phyloP scores from a whole-genome alignment of 495 filamentous ascomycete genomes.

The Neurospora sp. region DNA sequence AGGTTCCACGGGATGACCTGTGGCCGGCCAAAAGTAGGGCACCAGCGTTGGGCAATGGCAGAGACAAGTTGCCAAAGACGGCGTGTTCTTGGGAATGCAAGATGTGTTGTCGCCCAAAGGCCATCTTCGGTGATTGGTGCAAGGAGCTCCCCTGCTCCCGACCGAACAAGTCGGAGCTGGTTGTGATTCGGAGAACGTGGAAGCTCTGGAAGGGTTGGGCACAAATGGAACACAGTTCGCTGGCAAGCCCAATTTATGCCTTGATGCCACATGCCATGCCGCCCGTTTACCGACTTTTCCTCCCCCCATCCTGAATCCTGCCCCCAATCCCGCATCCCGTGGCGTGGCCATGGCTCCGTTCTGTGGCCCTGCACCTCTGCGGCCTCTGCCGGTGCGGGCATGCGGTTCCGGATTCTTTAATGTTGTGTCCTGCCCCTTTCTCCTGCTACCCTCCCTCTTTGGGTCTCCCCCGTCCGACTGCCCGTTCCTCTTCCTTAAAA shows the following conservation, averaged over 20 bases:
- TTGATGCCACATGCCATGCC: conserved; percentile 1
- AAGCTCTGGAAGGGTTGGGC: conserved; percentile 3
- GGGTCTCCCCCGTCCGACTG: background rate
- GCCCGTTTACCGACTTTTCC: background rate
- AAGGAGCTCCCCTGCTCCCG: conserved; percentile 8
- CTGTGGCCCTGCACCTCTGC: background rate
- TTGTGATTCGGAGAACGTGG: conserved; percentile 11
- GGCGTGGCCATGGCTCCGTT: background rate
- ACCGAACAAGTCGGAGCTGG: conserved; percentile 7
- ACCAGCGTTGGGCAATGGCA: conserved; percentile 18
- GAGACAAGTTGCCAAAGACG: conserved; percentile 1
- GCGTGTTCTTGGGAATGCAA: background rate
- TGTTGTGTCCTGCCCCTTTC: background rate
- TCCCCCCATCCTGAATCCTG: background rate
- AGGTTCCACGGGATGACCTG: background rate
- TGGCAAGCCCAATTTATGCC: conserved; percentile 1
- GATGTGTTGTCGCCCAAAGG: conserved; percentile 16
- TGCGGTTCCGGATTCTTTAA: background rate
- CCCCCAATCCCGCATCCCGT: background rate
- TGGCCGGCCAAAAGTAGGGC: conserved; percentile 7
- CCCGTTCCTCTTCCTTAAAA: background rate
- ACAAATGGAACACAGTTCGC: conserved; percentile 1
- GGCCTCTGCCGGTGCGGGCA: background rate
- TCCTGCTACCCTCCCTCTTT: background rate
- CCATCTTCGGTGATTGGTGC: conserved; percentile 17